Conservation (phyloP, 306 rosid genomes). For the Prinsepia uniflora region DNA sequence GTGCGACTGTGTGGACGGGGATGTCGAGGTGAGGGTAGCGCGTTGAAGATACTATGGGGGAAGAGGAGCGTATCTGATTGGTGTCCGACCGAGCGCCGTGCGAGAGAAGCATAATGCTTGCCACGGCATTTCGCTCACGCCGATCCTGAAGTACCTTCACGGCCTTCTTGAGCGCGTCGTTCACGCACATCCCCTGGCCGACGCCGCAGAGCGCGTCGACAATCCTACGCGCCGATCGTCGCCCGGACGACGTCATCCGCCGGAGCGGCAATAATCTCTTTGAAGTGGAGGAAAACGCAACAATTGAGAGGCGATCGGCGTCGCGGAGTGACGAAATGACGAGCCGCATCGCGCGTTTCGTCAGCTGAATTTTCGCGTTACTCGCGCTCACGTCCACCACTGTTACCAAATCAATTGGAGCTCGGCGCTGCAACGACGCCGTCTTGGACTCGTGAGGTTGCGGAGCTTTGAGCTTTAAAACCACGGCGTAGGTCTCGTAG, state of each 20-base stretch:
- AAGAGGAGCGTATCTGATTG: slow-evolving; percentile 23
- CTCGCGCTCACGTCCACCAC: slow-evolving; percentile 70
- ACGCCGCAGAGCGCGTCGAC: slow-evolving; percentile 43
- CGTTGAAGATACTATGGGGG: slow-evolving; percentile 39
- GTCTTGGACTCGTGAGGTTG: slow-evolving; percentile 9
- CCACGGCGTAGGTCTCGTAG: slow-evolving; percentile 64
- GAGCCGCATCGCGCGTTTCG: slow-evolving; percentile 63
- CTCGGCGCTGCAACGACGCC: slow-evolving; percentile 27
- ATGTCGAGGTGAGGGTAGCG: slow-evolving; percentile 46
- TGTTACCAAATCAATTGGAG: slow-evolving; percentile 72
- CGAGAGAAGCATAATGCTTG: slow-evolving; percentile 57
- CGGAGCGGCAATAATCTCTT: slow-evolving; percentile 69
- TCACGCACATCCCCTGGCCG: slow-evolving; percentile 46
- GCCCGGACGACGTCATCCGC: slow-evolving; percentile 61
- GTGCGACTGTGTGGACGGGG: slow-evolving; percentile 60
- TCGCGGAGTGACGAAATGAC: slow-evolving; percentile 58
- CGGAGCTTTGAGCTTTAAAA: slow-evolving; percentile 63
- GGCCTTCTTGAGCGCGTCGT: slow-evolving; percentile 84
- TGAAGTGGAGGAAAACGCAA: slow-evolving; percentile 76
- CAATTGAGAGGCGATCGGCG: slow-evolving; percentile 75
- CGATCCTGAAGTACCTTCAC: slow-evolving; percentile 88
- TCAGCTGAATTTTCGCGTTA: slow-evolving; percentile 50
- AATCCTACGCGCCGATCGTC: slow-evolving; percentile 57
- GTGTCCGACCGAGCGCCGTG: slow-evolving; percentile 17
- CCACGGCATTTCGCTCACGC: slow-evolving; percentile 65